Percentiles rank a stretch among this genome's conserved stretches.
These are phyloP conservation scores for Trichoderma atroviride DNA, from an alignment of 2,329 filamentous ascomycete genomes.

Conservation along the genomic window DNA sequence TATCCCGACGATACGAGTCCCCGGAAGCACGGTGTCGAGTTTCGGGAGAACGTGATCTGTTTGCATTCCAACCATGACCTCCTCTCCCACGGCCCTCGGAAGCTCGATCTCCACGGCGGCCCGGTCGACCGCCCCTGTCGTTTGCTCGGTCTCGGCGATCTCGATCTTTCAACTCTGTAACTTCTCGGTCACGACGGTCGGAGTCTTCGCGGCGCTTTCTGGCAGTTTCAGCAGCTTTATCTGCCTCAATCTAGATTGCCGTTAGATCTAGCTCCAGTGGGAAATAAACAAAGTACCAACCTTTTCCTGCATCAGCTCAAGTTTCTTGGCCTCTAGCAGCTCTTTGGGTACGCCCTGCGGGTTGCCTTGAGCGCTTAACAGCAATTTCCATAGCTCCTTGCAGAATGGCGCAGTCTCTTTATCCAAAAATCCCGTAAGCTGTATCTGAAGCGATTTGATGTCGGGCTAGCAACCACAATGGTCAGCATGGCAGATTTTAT, in stretches of 20 bases:
- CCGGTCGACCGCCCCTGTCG: conserved; percentile 57
- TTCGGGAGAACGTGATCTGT: conserved; percentile 53
- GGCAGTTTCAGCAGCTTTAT: conserved; percentile 76
- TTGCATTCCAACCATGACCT: conserved; percentile 39
- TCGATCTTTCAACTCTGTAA: conserved; percentile 67
- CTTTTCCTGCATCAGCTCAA: conserved; percentile 93
- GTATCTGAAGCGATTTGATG: conserved; percentile 92
- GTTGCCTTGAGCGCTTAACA: conserved; percentile 85
- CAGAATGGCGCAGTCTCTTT: conserved; percentile 89
- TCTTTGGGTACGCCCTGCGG: conserved; percentile 92
- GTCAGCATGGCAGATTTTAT: neutral
- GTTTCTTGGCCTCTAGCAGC: conserved; percentile 92
- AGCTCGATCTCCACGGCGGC: conserved; percentile 56
- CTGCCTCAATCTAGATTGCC: conserved; percentile 69
- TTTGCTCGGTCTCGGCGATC: conserved; percentile 60
- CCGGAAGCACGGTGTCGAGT: conserved; percentile 48
- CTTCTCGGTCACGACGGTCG: conserved; percentile 69
- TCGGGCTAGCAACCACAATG: conserved; percentile 67
- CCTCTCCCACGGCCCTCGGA: conserved; percentile 48
- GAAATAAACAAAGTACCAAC: conserved; percentile 49
- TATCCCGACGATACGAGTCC: conserved; percentile 53
- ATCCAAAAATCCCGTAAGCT: conserved; percentile 91
- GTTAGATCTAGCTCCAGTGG: conserved; percentile 8
- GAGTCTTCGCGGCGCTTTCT: conserved; percentile 72
- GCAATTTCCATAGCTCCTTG: conserved; percentile 89